Conservation (phyloP, 805 yeast species). For the Cyberlindnera lachancei region DNA sequence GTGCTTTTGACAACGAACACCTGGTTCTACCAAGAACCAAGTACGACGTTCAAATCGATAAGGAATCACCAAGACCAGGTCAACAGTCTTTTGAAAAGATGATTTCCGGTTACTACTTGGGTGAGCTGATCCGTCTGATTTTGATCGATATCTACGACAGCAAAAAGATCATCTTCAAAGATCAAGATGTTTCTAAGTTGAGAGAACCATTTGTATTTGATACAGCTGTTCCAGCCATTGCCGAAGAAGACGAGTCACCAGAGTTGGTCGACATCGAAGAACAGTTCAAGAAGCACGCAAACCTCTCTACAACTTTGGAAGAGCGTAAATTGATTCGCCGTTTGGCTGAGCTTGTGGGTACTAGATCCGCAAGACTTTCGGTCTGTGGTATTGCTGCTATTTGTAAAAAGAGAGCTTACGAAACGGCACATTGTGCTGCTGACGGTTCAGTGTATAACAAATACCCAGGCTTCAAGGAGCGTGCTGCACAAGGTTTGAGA, state of each 20-base stretch:
- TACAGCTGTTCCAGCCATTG: constrained; percentile 77
- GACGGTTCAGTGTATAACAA: constrained; percentile 94
- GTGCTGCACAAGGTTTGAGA: constrained; percentile 82
- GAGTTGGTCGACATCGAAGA: constrained; percentile 69
- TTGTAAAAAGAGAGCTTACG: constrained; percentile 74
- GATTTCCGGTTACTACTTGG: constrained; percentile 95
- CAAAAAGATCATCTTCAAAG: constrained; percentile 58
- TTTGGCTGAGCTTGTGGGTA: constrained; percentile 81
- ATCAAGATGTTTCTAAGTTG: constrained; percentile 61
- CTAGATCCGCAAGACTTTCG: constrained; percentile 86
- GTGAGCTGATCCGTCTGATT: constrained; percentile 80
- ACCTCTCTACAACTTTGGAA: constrained; percentile 56
- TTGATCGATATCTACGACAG: constrained; percentile 58
- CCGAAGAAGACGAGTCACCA: constrained; percentile 86
- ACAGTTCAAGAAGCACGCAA: constrained; percentile 52
- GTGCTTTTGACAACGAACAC: constrained; percentile 94
- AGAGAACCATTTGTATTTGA: constrained; percentile 67
- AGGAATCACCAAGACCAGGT: constrained; percentile 88
- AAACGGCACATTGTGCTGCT: constrained; percentile 83
- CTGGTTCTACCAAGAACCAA: constrained; percentile 78
- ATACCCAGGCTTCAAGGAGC: constrained; percentile 85
- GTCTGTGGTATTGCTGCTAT: constrained; percentile 95
- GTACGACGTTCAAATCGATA: constrained; percentile 75
- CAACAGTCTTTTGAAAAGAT: constrained; percentile 95
- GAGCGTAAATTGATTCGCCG: constrained; percentile 82